Evolutionary conservation across 352 stramenopile species (phyloP), one percentile per base, ranked within the genome.

Genomic region (Globisporangium recalcitrans): DNA sequence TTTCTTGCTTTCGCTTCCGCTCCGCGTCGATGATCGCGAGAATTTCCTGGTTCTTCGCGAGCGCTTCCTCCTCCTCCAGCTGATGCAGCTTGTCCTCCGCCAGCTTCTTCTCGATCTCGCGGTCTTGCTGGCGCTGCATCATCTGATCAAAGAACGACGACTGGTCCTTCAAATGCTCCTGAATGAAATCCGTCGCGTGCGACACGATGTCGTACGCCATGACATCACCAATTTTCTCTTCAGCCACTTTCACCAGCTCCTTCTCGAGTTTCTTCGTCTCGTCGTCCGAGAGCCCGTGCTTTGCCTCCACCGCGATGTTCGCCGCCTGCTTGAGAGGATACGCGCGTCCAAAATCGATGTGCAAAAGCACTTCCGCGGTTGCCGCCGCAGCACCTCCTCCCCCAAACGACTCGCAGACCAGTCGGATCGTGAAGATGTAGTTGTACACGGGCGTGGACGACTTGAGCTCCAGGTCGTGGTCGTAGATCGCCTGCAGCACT

Each of bases 81-180:
- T 85, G 70, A 42, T 69, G 64, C 31, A 82, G 52, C 31, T 73
- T 66, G 49, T 88, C 74, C 61, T 91, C 72, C 27, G 75, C 79
- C 51, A 73, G 74, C 58, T 91, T 88, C 56, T 88, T 63, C 62
- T 85, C 70, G 1, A 70, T 76, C 59, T 90, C 80, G 19, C 52
- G 60, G 19, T 91, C 73, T 31, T 95, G 79, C 63, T 95, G 82
- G 16, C 85, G 73, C 42, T 90, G 83, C 26, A 94, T 77, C 87
- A 95, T 95, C 60, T 94, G 82, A 47, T 95, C 87, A 22, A 93
- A 93, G 71, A 95, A 93, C 24, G 81, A 91, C 58, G 79, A 87
- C 71, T 90, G 82, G 69, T 92, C 80, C 52, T 92, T 91, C 21
- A 90, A 58, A 62, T 92, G 82, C 40, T 90, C 80, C 54, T 90